phyloP scores from a whole-genome alignment of 2,329 filamentous ascomycete genomes.

The Sporothrix mexicana region DNA sequence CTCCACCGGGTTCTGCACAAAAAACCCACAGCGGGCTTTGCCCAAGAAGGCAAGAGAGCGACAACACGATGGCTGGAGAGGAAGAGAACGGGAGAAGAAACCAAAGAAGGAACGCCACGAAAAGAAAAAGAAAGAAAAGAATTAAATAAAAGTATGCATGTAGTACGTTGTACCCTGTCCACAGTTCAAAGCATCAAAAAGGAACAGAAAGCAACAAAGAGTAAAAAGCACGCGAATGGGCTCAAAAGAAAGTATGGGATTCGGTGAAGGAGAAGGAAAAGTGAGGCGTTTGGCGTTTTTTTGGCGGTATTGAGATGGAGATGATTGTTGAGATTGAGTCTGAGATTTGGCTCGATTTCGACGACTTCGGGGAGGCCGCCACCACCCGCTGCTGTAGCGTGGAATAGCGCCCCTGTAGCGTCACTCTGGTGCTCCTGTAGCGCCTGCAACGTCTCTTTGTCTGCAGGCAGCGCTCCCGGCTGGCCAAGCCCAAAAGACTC shows the following conservation, averaged over 20 bases:
- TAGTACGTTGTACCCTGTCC: not conserved
- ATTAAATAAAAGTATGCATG: no score
- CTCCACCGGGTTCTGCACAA: not conserved
- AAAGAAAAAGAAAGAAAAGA: not conserved
- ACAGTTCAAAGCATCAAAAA: not conserved
- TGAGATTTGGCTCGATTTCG: no score
- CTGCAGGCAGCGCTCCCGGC: no score
- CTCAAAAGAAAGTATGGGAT: not conserved
- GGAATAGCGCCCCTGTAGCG: constrained; percentile 10
- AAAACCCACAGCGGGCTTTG: not conserved
- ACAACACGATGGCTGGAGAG: not conserved
- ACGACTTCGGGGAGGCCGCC: constrained; percentile 21
- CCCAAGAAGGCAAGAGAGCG: not conserved
- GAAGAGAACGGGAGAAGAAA: no score
- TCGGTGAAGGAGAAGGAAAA: not conserved
- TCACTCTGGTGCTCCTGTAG: not conserved
- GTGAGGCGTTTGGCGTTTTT: not conserved
- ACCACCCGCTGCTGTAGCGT: not conserved
- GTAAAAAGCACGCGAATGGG: not conserved
- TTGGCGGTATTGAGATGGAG: not conserved
- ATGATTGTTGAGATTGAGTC: no score
- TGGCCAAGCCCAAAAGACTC: no score
- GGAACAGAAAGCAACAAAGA: not conserved
- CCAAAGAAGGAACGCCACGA: not conserved
- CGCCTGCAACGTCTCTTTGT: not conserved